A percentile compares a stretch with the other conserved stretches of the same genome.
Conservation (phyloP, 495 filamentous ascomycete species). For the Penicillium paxilli region DNA sequence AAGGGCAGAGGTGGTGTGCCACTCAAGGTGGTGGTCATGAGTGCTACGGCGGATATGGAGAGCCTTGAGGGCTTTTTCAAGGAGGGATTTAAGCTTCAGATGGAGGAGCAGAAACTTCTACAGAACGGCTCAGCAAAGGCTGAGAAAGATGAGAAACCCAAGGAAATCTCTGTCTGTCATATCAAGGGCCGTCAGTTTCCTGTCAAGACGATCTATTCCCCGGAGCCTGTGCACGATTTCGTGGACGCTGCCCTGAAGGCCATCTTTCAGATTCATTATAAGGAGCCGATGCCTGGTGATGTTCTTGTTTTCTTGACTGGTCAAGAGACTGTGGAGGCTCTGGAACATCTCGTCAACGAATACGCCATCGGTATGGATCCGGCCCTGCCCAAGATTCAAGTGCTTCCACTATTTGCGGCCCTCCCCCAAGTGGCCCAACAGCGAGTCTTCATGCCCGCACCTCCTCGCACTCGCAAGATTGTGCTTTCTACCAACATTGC, state of each 20-base stretch:
- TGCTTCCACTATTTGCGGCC: conserved; percentile 73
- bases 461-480: conserved; percentile 77
- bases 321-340: conserved; percentile 85
- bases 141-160: conserved; percentile 1
- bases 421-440: conserved; percentile 79
- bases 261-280: conserved; percentile 86
- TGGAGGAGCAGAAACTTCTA: conserved; percentile 13
- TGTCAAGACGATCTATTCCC: conserved; percentile 75
- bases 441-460: conserved; percentile 76
- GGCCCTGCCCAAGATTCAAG: conserved; percentile 70
- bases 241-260: conserved; percentile 77
- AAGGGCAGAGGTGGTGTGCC: conserved; percentile 66
- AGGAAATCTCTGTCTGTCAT: conserved; percentile 57
- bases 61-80: conserved; percentile 74
- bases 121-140: conserved; percentile 7
- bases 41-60: conserved; percentile 89
- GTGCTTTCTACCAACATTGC: conserved; percentile 96
- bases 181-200: conserved; percentile 89
- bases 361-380: conserved; percentile 68
- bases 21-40: conserved; percentile 93
- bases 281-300: conserved; percentile 88
- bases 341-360: conserved; percentile 80
- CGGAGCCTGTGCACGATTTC: conserved; percentile 78
- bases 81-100: conserved; percentile 29
- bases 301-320: conserved; percentile 92